phyloP scores from a whole-genome alignment of 1,284 basidiomycete genomes.

The Kwoniella shivajii region DNA sequence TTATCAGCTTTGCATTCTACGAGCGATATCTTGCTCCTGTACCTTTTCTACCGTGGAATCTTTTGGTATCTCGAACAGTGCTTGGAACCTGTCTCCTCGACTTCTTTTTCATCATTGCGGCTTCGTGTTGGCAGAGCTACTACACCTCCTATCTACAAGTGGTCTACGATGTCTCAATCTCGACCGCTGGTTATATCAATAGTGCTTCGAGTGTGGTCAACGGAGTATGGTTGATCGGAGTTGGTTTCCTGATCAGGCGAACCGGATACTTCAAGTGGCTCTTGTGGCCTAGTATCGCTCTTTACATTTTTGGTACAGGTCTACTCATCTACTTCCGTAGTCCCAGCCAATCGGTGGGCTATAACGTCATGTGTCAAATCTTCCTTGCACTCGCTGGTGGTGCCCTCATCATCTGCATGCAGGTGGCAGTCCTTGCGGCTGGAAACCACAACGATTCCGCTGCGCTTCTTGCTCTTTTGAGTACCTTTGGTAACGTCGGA shows the following conservation, averaged over 20 bases:
- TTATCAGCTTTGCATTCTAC: conserved; percentile 48
- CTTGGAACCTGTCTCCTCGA: conserved; percentile 50
- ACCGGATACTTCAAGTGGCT: conserved; percentile 52
- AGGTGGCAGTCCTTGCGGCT: conserved; percentile 52
- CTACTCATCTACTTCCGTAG: conserved; percentile 53
- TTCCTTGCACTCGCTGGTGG: conserved; percentile 54
- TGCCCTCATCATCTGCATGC: conserved; percentile 50
- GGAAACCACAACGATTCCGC: conserved; percentile 54
- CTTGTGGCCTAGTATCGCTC: conserved; percentile 38
- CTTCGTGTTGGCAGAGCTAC: conserved; percentile 47
- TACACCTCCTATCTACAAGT: conserved; percentile 50
- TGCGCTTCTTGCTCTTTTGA: conserved; percentile 49
- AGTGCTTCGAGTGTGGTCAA: conserved; percentile 51
- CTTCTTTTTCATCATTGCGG: conserved; percentile 48
- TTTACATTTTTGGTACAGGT: conserved; percentile 53
- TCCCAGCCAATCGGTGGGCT: conserved; percentile 30
- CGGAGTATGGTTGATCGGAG: conserved; percentile 44
- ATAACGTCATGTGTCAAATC: conserved; percentile 49
- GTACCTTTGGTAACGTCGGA: conserved; percentile 52
- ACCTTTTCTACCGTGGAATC: conserved; percentile 51
- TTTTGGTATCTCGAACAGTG: conserved; percentile 50
- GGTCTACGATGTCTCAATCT: conserved; percentile 48
- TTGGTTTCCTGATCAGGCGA: conserved; percentile 47
- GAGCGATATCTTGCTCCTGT: conserved; percentile 45
- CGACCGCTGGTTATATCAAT: conserved; percentile 50